Evolutionary conservation across 1,139 yeast genomes (phyloP).

Genomic region (Pichia sp.): DNA sequence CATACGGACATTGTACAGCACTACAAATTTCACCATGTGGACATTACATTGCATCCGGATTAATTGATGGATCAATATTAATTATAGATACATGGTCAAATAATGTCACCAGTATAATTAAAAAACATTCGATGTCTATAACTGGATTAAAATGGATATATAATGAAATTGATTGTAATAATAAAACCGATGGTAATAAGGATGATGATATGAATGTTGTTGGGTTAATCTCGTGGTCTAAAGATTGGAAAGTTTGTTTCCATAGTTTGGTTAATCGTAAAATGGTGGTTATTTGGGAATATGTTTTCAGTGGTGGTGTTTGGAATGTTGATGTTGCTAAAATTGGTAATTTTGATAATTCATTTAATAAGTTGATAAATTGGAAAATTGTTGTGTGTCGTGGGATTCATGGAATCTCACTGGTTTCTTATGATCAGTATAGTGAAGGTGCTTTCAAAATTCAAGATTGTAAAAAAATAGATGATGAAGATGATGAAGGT

Average conservation of each 20-base stretch:
- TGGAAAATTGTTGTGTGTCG: slow-evolving; percentile 41
- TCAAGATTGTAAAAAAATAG: background rate
- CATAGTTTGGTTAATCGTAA: slow-evolving; percentile 63
- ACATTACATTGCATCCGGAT: slow-evolving; percentile 84
- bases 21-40: slow-evolving; percentile 71
- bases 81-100: slow-evolving; percentile 72
- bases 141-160: slow-evolving; percentile 75
- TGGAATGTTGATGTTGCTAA: slow-evolving; percentile 63
- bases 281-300: slow-evolving; percentile 33
- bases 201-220: background rate
- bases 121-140: slow-evolving; percentile 67
- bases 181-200: background rate
- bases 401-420: slow-evolving; percentile 49
- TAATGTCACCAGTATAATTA: slow-evolving; percentile 46
- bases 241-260: slow-evolving; percentile 76
- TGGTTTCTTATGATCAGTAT: slow-evolving; percentile 34
- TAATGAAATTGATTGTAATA: slow-evolving; percentile 53
- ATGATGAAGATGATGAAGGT: slow-evolving; percentile 19
- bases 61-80: slow-evolving; percentile 70
- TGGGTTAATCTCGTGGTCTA: slow-evolving; percentile 57
- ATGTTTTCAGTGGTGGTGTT: slow-evolving; percentile 61
- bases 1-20: slow-evolving; percentile 68
- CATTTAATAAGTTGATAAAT: background rate
- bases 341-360: background rate
- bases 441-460: slow-evolving; percentile 1